Evolutionary conservation across 106 monocot genomes (phyloP).

Genomic region (Dendrobium officinale): DNA sequence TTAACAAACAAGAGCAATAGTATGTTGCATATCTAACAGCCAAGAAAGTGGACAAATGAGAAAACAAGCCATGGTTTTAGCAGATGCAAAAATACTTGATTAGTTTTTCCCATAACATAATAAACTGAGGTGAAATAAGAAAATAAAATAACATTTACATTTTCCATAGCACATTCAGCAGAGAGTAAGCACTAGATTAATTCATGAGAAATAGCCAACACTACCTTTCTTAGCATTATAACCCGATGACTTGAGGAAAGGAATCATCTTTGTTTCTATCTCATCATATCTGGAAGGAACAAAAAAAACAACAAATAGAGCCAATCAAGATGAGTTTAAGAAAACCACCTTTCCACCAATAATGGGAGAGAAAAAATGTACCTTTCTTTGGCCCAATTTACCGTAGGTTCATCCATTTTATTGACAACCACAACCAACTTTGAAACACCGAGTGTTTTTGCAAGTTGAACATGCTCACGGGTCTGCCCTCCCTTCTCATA

Average conservation of each 20-base stretch:
- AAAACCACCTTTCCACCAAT: not conserved
- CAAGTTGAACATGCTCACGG: conserved; percentile 89
- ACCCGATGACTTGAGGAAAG: conserved; percentile 76
- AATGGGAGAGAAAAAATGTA: conserved; percentile 6
- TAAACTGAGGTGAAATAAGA: not conserved
- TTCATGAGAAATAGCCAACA: not conserved
- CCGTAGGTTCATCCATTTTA: conserved; percentile 98
- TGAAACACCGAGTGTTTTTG: conserved; percentile 89
- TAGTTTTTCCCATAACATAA: not conserved
- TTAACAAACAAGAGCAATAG: not conserved
- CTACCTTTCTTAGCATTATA: conserved; percentile 92
- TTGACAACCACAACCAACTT: conserved; percentile 93
- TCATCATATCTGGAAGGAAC: conserved; percentile 68
- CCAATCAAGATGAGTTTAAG: not conserved
- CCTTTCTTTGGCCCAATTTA: conserved; percentile 91
- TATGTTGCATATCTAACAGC: conserved; percentile 1
- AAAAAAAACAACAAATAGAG: not conserved
- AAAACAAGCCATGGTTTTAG: not conserved
- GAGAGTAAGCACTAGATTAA: not conserved
- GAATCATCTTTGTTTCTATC: conserved; percentile 85
- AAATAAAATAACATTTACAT: not conserved
- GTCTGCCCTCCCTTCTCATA: conserved; percentile 97
- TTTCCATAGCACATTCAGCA: not conserved
- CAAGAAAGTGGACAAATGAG: not conserved
- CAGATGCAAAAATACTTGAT: not conserved